A percentile compares a stretch with the other conserved stretches of the same genome.
These are phyloP conservation scores for Begonia peltatifolia DNA, from an alignment of 306 rosid genomes.

Conservation along the genomic window DNA sequence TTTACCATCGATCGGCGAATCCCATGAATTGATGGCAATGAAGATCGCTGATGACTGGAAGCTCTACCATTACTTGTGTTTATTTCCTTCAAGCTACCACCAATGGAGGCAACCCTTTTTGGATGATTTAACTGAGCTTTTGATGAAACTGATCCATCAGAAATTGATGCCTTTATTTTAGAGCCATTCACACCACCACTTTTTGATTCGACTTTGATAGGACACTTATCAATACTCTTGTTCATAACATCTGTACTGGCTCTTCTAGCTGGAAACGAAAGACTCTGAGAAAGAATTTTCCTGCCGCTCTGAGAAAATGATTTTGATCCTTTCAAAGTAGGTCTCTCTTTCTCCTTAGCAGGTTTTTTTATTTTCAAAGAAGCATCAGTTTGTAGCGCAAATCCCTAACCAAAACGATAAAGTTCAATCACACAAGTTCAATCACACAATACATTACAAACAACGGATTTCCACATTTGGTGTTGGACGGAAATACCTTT, in stretches of 20 bases:
- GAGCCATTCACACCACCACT: constrained; percentile 22
- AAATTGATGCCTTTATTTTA: constrained; percentile 21
- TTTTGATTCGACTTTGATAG: constrained; percentile 26
- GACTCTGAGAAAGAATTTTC: constrained; percentile 54
- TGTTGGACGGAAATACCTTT: constrained; percentile 33
- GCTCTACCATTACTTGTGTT: constrained; percentile 24
- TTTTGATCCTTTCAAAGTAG: constrained; percentile 25
- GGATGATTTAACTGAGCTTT: constrained; percentile 14
- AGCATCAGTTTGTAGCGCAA: constrained; percentile 9
- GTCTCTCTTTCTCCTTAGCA: constrained; percentile 33
- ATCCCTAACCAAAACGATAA: not conserved
- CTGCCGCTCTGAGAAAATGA: constrained; percentile 29
- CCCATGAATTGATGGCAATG: constrained; percentile 34
- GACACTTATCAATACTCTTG: constrained; percentile 48
- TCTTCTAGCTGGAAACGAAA: constrained; percentile 59
- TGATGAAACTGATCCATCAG: constrained; percentile 18
- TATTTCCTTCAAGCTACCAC: constrained; percentile 33
- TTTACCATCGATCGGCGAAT: constrained; percentile 31
- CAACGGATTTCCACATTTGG: constrained; percentile 3
- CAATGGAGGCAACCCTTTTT: constrained; percentile 29
- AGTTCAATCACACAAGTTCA: constrained; percentile 11
- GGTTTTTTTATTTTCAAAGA: constrained; percentile 39
- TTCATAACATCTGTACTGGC: constrained; percentile 34
- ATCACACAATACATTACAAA: not conserved
- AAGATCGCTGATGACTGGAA: constrained; percentile 12